Percentiles rank a stretch among this genome's conserved stretches.
These are phyloP conservation scores for Tolypocladium cylindrosporum DNA, from an alignment of 2,329 filamentous ascomycete genomes.

Conservation along the genomic window DNA sequence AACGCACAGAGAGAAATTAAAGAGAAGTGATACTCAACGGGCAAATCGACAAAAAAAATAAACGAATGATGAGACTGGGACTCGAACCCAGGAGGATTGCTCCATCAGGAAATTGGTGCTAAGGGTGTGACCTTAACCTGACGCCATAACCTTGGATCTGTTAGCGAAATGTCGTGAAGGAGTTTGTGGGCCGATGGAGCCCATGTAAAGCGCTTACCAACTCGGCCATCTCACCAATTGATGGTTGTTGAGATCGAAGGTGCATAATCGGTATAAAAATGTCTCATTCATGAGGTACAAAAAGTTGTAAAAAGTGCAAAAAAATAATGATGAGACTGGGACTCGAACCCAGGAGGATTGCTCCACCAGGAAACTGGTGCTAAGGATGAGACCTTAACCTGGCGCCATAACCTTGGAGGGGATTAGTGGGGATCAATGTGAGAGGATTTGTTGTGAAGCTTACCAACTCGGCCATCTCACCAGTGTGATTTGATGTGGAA, in stretches of 20 bases:
- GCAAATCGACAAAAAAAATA: background rate
- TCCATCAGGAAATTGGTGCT: conserved; percentile 13
- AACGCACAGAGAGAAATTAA: background rate
- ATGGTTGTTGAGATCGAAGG: background rate
- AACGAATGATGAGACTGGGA: conserved; percentile 20
- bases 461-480: conserved; percentile 3
- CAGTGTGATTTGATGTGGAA: background rate
- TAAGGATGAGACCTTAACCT: conserved; percentile 1
- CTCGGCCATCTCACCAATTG: conserved; percentile 2
- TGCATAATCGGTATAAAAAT: background rate
- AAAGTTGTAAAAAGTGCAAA: conserved; percentile 9
- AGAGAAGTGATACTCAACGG: background rate
- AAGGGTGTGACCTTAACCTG: conserved; percentile 1
- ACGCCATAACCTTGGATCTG: background rate
- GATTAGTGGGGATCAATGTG: no score
- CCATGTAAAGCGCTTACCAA: background rate
- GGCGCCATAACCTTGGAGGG: conserved; percentile 1
- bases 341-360: conserved; percentile 19
- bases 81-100: conserved; percentile 18
- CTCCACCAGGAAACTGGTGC: conserved; percentile 13
- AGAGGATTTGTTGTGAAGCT: no score
- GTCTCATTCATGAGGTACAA: background rate
- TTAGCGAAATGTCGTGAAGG: background rate
- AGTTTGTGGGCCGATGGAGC: background rate
- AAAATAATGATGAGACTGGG: conserved; percentile 19